phyloP scores from a whole-genome alignment of 495 filamentous ascomycete genomes.

The Lasiosphaeria ovina region DNA sequence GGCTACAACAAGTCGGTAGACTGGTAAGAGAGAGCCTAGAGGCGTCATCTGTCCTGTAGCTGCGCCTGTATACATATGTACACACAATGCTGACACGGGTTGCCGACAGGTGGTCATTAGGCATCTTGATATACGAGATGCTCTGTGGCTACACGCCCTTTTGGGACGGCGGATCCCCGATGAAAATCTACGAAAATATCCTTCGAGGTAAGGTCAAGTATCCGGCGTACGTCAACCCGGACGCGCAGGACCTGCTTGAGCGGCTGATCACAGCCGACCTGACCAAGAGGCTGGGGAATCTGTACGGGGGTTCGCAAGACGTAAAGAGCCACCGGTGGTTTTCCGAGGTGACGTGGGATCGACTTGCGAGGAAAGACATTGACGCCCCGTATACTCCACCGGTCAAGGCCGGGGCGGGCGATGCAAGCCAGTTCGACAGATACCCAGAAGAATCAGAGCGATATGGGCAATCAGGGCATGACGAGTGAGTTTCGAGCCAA shows the following conservation, averaged over 20 bases:
- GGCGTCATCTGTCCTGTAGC: neutral
- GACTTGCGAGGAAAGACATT: conserved; percentile 89
- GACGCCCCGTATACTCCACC: conserved; percentile 98
- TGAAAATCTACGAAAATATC: conserved; percentile 99
- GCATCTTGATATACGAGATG: conserved; percentile 99
- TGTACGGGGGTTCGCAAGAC: conserved; percentile 88
- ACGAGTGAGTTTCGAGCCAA: conserved; percentile 65
- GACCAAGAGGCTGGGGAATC: conserved; percentile 90
- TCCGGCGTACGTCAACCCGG: conserved; percentile 89
- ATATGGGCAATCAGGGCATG: conserved; percentile 73
- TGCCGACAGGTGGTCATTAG: conserved; percentile 83
- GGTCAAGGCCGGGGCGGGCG: conserved; percentile 85
- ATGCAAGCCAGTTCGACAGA: conserved; percentile 96
- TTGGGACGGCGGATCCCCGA: conserved; percentile 94
- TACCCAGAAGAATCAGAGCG: conserved; percentile 95
- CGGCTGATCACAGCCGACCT: conserved; percentile 92
- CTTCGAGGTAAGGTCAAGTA: conserved; percentile 91
- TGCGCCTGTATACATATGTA: neutral
- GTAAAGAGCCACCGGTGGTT: conserved; percentile 98
- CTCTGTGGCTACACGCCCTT: conserved; percentile 98
- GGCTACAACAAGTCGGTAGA: conserved; percentile 99
- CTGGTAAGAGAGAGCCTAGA: conserved; percentile 62
- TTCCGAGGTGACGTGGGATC: conserved; percentile 95
- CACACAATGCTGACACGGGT: neutral
- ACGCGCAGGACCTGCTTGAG: conserved; percentile 88